Evolutionary conservation across 768 basidiomycete genomes (phyloP), one percentile per base, ranked within the genome.

Genomic region (Amanita exitialis): DNA sequence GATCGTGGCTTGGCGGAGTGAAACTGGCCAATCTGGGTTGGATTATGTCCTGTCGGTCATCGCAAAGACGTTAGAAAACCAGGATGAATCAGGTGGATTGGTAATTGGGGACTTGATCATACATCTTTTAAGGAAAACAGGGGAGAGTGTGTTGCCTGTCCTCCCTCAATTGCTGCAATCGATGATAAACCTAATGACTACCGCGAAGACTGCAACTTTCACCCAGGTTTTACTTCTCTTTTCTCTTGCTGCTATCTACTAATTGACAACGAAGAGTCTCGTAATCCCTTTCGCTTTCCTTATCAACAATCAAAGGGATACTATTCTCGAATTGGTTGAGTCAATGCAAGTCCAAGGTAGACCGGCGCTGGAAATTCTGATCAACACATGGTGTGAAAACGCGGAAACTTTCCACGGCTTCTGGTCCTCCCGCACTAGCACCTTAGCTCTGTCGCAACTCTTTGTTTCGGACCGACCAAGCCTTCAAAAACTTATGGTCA

Each of bases 91-190:
- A 0, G 92, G 88, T 36, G 95, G 94, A 8, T 77, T 98, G 18
- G 86, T 88, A 47, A 86, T 97, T 43, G 96, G 96, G 16, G 95
- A 98, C 61, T 73, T 99, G 38, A 88, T 99, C 61, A 89, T 98
- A 56, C 93, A 97, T 59, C 72, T 98, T 21, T 72, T 99, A 44
- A 77, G 95, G 21, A 82, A 80, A 54, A 88, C 90, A 0, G 90
- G 90, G 10, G 80, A 83, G 10, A 71, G 82, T 1, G 78, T 98
- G 16, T 72, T 88, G 0, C 84, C 93, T 1, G 89, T 93, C 5
- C 76, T 98, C 15, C 90, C 92, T 2, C 83, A 91, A 55, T 75
- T 99, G 13, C 69, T 97, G 39, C 81, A 82, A 50, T 91, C 90
- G 1, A 84, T 99, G 78, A 74, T 90, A 0, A 69, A 68, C 7